These are phyloP conservation scores for Aethionema arabicum DNA, from an alignment of 345 rosid species.

Conservation along the genomic window DNA sequence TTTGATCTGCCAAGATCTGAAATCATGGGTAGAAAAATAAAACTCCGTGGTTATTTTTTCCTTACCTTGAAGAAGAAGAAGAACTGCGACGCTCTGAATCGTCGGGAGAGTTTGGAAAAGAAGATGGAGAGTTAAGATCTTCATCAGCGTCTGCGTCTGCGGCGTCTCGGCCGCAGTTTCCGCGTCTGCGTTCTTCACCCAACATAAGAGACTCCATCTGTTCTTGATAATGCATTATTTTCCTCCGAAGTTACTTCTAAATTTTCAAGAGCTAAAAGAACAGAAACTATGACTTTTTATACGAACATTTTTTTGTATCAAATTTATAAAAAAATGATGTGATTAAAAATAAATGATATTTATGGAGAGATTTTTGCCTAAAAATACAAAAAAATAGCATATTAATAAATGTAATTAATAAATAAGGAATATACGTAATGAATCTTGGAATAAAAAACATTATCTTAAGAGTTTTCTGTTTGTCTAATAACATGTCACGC, in stretches of 20 bases:
- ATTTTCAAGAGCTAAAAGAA: slow-evolving; percentile 4
- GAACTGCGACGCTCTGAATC: slow-evolving; percentile 33
- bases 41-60: background rate
- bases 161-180: slow-evolving; percentile 20
- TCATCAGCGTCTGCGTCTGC: slow-evolving; percentile 32
- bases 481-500: slow-evolving; percentile 32
- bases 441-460: slow-evolving; percentile 30
- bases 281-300: slow-evolving; percentile 15
- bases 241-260: background rate
- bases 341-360: background rate
- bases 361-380: background rate
- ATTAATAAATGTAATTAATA: background rate
- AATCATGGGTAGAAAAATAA: background rate
- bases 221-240: slow-evolving; percentile 36
- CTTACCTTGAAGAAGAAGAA: slow-evolving; percentile 36
- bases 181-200: slow-evolving; percentile 37
- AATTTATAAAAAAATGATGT: slow-evolving; percentile 6
- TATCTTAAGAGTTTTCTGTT: slow-evolving; percentile 28
- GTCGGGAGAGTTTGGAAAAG: slow-evolving; percentile 36
- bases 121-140: slow-evolving; percentile 30
- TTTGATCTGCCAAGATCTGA: background rate
- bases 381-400: background rate
- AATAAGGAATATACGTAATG: slow-evolving; percentile 6
- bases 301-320: background rate
- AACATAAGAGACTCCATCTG: slow-evolving; percentile 38